These are phyloP conservation scores for Filosporella fistucella DNA, from an alignment of 495 filamentous ascomycete genomes.

Conservation along the genomic window DNA sequence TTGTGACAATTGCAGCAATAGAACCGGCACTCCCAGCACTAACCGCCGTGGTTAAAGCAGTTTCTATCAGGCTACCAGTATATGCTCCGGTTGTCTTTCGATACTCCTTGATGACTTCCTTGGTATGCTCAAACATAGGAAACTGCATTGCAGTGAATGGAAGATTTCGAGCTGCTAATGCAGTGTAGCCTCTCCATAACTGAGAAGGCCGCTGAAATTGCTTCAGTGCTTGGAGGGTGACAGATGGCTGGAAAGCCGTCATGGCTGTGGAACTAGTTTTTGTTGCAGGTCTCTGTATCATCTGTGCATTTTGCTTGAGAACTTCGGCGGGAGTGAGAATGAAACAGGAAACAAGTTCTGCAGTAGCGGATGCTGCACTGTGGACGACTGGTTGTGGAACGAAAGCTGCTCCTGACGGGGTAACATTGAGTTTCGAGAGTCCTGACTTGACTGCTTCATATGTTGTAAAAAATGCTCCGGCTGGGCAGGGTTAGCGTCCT, in stretches of 20 bases:
- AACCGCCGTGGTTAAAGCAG: slow-evolving; percentile 62
- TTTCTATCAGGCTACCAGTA: slow-evolving; percentile 44
- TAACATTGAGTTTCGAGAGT: slow-evolving; percentile 40
- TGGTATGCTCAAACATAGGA: slow-evolving; percentile 74
- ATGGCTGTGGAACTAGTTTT: slow-evolving; percentile 14
- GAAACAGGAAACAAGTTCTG: slow-evolving; percentile 76
- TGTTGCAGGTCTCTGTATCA: slow-evolving; percentile 33
- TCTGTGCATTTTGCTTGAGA: slow-evolving; percentile 90
- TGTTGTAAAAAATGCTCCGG: slow-evolving; percentile 85
- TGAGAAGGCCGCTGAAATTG: slow-evolving; percentile 53
- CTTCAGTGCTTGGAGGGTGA: slow-evolving; percentile 46
- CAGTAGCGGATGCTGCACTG: slow-evolving; percentile 64
- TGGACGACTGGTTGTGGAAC: slow-evolving; percentile 64
- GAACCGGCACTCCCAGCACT: slow-evolving; percentile 66
- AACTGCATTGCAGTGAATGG: slow-evolving; percentile 88
- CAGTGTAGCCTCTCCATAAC: slow-evolving; percentile 76
- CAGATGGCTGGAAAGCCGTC: slow-evolving; percentile 16
- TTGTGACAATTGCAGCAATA: slow-evolving; percentile 67
- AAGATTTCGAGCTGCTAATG: slow-evolving; percentile 73
- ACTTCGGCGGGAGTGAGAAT: slow-evolving; percentile 89
- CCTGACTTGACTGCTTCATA: slow-evolving; percentile 72
- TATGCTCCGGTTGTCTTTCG: slow-evolving; percentile 16
- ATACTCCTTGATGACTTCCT: slow-evolving; percentile 31
- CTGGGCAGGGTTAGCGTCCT: slow-evolving; percentile 35
- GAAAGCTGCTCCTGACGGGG: slow-evolving; percentile 27